Conservation (phyloP, 2,329 filamentous ascomycete species). For the Arthroderma uncinatum region DNA sequence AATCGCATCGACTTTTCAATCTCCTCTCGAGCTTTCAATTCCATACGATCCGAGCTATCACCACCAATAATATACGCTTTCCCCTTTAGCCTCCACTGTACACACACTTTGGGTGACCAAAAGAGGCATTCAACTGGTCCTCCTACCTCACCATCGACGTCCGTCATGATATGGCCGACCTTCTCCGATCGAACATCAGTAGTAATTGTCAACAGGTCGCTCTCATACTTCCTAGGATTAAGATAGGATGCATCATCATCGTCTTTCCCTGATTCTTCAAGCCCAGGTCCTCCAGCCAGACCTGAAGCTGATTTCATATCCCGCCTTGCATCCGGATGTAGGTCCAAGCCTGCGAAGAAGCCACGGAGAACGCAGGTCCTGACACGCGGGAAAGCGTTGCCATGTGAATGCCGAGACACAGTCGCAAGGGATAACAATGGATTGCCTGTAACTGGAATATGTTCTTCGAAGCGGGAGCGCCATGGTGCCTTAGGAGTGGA, state of each 20-base stretch:
- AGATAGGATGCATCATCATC: conserved; percentile 11
- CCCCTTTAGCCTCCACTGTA: conserved; percentile 79
- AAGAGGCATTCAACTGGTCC: conserved; percentile 70
- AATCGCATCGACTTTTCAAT: conserved; percentile 48
- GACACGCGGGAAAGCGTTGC: conserved; percentile 40
- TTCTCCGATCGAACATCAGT: conserved; percentile 86
- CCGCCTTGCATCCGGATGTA: conserved; percentile 64
- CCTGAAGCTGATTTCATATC: conserved; percentile 40
- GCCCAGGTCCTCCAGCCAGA: background rate
- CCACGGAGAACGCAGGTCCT: conserved; percentile 78
- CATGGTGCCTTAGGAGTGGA: conserved; percentile 12
- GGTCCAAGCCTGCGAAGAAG: conserved; percentile 55
- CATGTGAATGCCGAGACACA: conserved; percentile 2
- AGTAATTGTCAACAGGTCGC: conserved; percentile 70
- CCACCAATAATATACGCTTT: conserved; percentile 66
- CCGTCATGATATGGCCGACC: conserved; percentile 55
- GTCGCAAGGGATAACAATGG: conserved; percentile 14
- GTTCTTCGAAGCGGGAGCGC: conserved; percentile 9
- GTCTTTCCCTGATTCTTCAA: background rate
- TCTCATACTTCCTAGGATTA: conserved; percentile 62
- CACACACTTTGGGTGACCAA: conserved; percentile 59
- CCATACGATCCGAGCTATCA: conserved; percentile 45
- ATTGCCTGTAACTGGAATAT: conserved; percentile 4
- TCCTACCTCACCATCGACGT: conserved; percentile 48
- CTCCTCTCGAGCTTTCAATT: conserved; percentile 39